Conservation (phyloP, 352 stramenopile genomes). For the Pythium brassicae region DNA sequence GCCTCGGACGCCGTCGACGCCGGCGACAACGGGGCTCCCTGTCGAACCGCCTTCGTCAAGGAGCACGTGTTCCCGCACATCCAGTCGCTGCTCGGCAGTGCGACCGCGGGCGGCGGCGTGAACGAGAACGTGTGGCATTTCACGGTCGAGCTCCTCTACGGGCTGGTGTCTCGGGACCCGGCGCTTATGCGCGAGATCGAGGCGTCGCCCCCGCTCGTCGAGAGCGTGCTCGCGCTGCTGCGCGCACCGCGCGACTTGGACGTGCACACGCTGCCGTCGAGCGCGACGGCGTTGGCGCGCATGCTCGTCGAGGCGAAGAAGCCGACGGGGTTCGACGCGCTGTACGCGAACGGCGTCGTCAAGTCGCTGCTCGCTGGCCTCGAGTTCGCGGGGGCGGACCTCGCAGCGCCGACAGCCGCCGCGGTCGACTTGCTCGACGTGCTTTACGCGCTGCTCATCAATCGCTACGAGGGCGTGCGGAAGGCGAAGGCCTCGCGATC, state of each 20-base stretch:
- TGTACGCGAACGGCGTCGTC: slow-evolving; percentile 31
- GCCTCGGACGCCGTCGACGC: slow-evolving; percentile 20
- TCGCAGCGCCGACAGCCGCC: slow-evolving; percentile 1
- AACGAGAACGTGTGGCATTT: slow-evolving; percentile 51
- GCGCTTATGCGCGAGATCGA: slow-evolving; percentile 22
- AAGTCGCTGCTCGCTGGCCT: slow-evolving; percentile 20
- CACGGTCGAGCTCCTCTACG: slow-evolving; percentile 41
- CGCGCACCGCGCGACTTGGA: slow-evolving; percentile 17
- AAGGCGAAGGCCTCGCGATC: slow-evolving; percentile 13
- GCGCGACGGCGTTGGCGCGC: slow-evolving; percentile 30
- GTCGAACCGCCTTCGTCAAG: slow-evolving; percentile 34
- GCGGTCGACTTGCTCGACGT: slow-evolving; percentile 30
- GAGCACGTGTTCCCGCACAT: slow-evolving; percentile 42
- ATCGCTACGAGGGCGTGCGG: slow-evolving; percentile 24
- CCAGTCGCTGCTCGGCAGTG: slow-evolving; percentile 16
- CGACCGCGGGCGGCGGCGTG: neutral
- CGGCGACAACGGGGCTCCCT: slow-evolving; percentile 12
- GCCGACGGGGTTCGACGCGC: slow-evolving; percentile 10
- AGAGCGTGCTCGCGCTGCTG: slow-evolving; percentile 27
- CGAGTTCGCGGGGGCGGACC: slow-evolving; percentile 16
- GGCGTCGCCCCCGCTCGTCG: slow-evolving; percentile 15
- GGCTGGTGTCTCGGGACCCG: slow-evolving; percentile 31
- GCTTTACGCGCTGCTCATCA: slow-evolving; percentile 31
- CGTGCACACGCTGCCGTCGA: slow-evolving; percentile 26
- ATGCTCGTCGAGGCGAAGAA: slow-evolving; percentile 20